Percentiles rank a stretch among this genome's conserved stretches.
These are phyloP conservation scores for Boletus insuetus DNA, from an alignment of 768 basidiomycete genomes.

Conservation along the genomic window DNA sequence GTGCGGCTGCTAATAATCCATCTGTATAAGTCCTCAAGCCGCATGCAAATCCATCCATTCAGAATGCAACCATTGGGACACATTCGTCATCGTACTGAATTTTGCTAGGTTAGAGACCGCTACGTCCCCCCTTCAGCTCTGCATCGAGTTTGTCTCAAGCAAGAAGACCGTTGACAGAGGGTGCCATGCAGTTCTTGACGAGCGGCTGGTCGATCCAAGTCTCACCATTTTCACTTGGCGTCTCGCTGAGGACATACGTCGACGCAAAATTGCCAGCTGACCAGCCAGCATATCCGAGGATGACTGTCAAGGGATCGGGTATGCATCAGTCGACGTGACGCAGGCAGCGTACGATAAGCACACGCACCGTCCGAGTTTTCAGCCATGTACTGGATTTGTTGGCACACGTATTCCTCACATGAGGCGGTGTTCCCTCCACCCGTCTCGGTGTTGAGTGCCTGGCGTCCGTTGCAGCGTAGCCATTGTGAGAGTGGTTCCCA, in stretches of 20 bases:
- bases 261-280: slow-evolving; percentile 9
- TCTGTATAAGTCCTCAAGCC: no score
- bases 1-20: no score
- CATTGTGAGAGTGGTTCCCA: slow-evolving; percentile 46
- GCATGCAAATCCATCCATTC: no score
- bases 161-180: slow-evolving; percentile 1
- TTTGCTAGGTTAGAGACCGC: no score
- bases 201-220: slow-evolving; percentile 7
- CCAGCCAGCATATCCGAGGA: slow-evolving; percentile 13
- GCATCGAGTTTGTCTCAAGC: background rate
- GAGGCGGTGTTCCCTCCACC: slow-evolving; percentile 52
- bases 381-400: slow-evolving; percentile 8
- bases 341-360: background rate
- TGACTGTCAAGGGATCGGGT: background rate
- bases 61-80: no score
- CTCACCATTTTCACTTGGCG: background rate
- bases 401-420: slow-evolving; percentile 36
- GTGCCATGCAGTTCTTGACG: slow-evolving; percentile 9
- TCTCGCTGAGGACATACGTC: slow-evolving; percentile 9
- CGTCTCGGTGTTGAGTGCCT: slow-evolving; percentile 57
- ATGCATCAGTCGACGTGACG: background rate
- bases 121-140: no score
- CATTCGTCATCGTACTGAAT: no score
- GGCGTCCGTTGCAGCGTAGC: slow-evolving; percentile 46
- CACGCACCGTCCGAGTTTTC: slow-evolving; percentile 13